Percentiles rank a stretch among this genome's conserved stretches.
phyloP scores from a whole-genome alignment of 352 stramenopile species.

The Globisporangium spinosum region DNA sequence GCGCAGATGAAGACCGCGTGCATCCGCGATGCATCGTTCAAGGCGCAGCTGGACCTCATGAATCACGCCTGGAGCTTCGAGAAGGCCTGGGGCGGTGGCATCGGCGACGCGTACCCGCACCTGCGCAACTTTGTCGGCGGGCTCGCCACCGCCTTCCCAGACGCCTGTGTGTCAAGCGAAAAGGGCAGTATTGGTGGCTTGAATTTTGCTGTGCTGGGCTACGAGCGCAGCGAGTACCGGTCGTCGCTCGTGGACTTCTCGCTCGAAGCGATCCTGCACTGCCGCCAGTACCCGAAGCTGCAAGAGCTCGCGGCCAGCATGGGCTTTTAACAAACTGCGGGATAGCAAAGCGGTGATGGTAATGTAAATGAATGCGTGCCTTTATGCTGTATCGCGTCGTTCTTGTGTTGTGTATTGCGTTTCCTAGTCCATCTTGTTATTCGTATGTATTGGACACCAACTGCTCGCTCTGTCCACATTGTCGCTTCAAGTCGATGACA shows the following conservation, averaged over 20 bases:
- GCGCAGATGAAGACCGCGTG: conserved; percentile 19
- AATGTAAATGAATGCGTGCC: not conserved
- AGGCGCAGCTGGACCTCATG: conserved; percentile 13
- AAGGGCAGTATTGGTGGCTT: not conserved
- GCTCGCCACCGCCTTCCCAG: conserved; percentile 13
- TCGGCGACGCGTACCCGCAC: conserved; percentile 15
- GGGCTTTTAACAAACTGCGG: conserved; percentile 2
- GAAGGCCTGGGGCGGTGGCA: conserved; percentile 12
- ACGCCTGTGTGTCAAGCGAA: not conserved
- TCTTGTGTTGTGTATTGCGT: no score
- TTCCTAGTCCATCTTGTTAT: no score
- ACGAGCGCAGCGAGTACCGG: conserved; percentile 16
- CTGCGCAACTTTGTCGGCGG: conserved; percentile 16
- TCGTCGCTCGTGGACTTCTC: conserved; percentile 20
- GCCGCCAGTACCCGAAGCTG: conserved; percentile 12
- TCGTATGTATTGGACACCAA: no score
- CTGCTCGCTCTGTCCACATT: no score
- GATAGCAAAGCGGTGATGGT: not conserved
- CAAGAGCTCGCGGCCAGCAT: conserved; percentile 6
- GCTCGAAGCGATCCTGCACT: conserved; percentile 17
- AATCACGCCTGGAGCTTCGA: conserved; percentile 12
- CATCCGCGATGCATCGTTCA: conserved; percentile 18
- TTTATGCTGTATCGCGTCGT: not conserved
- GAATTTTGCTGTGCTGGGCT: conserved; percentile 4
- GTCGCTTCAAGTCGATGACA: no score